These are phyloP conservation scores for Cryphonectria parasitica DNA, from an alignment of 2,329 filamentous ascomycete genomes.

Conservation along the genomic window DNA sequence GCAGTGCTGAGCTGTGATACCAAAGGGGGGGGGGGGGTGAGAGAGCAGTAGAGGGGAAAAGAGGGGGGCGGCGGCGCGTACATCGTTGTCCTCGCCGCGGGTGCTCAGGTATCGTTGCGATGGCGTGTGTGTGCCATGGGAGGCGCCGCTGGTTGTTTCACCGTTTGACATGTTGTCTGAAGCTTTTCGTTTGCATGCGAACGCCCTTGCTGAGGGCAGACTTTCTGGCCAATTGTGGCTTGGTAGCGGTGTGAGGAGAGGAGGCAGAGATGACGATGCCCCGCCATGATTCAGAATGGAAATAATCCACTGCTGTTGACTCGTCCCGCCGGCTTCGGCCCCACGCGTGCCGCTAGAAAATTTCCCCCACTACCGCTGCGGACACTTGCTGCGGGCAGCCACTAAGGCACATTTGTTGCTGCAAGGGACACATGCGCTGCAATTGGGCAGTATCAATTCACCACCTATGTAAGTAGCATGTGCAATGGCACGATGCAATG, in stretches of 20 bases:
- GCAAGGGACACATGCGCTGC: neutral
- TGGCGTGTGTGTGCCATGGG: slow-evolving; percentile 44
- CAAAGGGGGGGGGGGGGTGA: slow-evolving; percentile 14
- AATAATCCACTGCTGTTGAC: slow-evolving; percentile 8
- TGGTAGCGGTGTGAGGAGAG: slow-evolving; percentile 3
- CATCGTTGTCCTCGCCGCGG: slow-evolving; percentile 53
- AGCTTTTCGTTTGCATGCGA: neutral
- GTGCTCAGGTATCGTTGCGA: slow-evolving; percentile 57
- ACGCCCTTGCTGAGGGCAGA: neutral
- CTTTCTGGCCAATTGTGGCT: slow-evolving; percentile 1
- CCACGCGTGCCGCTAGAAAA: slow-evolving; percentile 20
- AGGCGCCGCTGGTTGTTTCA: slow-evolving; percentile 41
- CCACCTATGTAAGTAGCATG: neutral
- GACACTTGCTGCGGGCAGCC: neutral
- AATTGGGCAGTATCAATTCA: neutral
- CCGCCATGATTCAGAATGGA: slow-evolving; percentile 14
- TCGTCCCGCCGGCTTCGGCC: slow-evolving; percentile 21
- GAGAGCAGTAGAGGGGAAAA: slow-evolving; percentile 8
- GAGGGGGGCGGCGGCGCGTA: slow-evolving; percentile 36
- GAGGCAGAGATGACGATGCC: neutral
- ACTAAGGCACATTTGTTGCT: neutral
- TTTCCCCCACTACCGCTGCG: slow-evolving; percentile 6
- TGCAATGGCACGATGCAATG: too few species aligned
- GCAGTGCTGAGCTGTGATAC: slow-evolving; percentile 6
- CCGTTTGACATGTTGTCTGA: slow-evolving; percentile 47